Base-by-base conservation (phyloP, 371 early-diverging fungal genomes). In the Saksenaea oblongispora region DNA sequence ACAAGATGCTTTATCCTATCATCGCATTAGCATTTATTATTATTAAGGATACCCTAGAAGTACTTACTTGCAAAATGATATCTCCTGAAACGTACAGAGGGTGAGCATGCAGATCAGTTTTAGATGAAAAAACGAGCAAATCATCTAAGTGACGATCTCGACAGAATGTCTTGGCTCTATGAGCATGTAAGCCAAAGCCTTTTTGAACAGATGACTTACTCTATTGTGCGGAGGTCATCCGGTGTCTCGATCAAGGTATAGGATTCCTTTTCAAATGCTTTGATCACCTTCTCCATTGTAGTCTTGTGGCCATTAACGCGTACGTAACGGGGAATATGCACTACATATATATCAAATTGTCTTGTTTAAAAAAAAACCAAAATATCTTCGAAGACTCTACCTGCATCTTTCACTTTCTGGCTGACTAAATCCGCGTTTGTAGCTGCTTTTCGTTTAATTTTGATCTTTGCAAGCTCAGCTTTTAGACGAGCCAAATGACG, bases 1-100 rank as follows among this genome's bases (percentile, higher is more conserved):
- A 73, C 99, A 99, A 4, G 93, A 93, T 5, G 97, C 95, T 75
- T 97, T 98, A 74, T 98, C 98, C 88, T 90, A 56, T 17, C 36
- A 15, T 17, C 1, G 22, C 24, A 55, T 26, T 4, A 18, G 17
- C n/a, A 26, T 0, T 3, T 9, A 27, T 31, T n/a, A 11, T n/a
- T 37, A 26, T 11, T 3, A 11, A 42, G 5, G 13, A 11, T 26
- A 31, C 31, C 7, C 4, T 31, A 36, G 7, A 53, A 14, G 55
- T n/a, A 35, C 41, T 5, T 82, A 87, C 90, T 77, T 97, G 97
- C 26, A 97, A 81, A 24, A 98, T 89, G 14, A 98, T 83, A 13
- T 85, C 76, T 8, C 96, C 97, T 10, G 87, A 80, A 2, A 71
- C 69, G 44, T 91, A 91, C 5, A 93, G 67, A 18, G 84, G 77